Conservation (phyloP, 352 stramenopile species). For the Phytopythium chamaehyphon region DNA sequence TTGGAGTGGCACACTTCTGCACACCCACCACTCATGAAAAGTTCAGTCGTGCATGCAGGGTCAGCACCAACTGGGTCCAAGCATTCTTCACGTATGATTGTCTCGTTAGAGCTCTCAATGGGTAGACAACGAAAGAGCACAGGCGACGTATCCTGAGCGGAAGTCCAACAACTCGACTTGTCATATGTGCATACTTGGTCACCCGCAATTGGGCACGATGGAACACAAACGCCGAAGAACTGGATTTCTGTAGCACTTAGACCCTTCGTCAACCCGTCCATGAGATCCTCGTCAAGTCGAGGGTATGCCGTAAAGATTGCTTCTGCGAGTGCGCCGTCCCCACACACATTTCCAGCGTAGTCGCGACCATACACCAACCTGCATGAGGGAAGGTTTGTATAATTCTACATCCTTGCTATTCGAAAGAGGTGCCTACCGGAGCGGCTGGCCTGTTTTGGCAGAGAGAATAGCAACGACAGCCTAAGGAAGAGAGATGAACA, state of each 20-base stretch:
- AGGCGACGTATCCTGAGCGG: conserved; percentile 40
- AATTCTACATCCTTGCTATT: not conserved
- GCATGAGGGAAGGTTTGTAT: not conserved
- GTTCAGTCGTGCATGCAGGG: conserved; percentile 39
- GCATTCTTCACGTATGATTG: conserved; percentile 48
- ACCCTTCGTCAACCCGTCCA: conserved; percentile 32
- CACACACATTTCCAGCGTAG: conserved; percentile 80
- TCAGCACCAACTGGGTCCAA: conserved; percentile 57
- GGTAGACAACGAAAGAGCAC: conserved; percentile 78
- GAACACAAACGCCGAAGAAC: conserved; percentile 82
- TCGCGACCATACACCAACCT: conserved; percentile 80
- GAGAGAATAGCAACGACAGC: conserved; percentile 57
- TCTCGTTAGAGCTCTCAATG: conserved; percentile 58
- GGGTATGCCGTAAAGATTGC: conserved; percentile 67
- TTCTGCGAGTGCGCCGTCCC: conserved; percentile 32
- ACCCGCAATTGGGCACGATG: conserved; percentile 40
- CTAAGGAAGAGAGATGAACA: conserved; percentile 10
- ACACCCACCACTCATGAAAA: conserved; percentile 30
- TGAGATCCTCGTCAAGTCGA: conserved; percentile 75
- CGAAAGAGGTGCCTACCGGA: conserved; percentile 22
- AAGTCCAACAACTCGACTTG: conserved; percentile 59
- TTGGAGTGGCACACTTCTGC: conserved; percentile 55
- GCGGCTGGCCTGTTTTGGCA: conserved; percentile 56
- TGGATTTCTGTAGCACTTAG: conserved; percentile 44
- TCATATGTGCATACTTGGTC: conserved; percentile 69